Conservation (phyloP, 2,329 filamentous ascomycete genomes). For the Colletotrichum viniferum region DNA sequence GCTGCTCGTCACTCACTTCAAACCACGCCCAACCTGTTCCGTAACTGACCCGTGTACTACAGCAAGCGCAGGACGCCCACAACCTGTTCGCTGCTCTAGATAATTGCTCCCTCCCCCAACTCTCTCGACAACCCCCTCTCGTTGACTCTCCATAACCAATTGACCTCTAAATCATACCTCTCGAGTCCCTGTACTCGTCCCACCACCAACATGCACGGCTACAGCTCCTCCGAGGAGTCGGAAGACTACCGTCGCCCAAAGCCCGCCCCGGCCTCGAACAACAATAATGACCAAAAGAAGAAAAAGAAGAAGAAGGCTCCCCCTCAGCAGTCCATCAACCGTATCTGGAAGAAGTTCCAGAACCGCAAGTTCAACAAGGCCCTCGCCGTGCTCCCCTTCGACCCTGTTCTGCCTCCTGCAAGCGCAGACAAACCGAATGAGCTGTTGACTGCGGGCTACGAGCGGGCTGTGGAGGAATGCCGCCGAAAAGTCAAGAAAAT, state of each 20-base stretch:
- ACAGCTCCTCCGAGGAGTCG: conserved; percentile 55
- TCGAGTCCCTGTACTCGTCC: background rate
- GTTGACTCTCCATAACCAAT: background rate
- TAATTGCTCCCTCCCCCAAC: background rate
- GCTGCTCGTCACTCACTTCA: background rate
- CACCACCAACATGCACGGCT: conserved; percentile 42
- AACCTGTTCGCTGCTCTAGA: background rate
- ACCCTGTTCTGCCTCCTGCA: conserved; percentile 58
- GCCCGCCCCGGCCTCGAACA: conserved; percentile 35
- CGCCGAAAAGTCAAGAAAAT: conserved; percentile 65
- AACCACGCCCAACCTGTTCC: background rate
- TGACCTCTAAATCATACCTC: background rate
- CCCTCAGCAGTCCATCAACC: conserved; percentile 70
- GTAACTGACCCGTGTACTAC: background rate
- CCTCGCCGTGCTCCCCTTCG: conserved; percentile 68
- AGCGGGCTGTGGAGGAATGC: conserved; percentile 68
- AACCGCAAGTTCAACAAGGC: conserved; percentile 68
- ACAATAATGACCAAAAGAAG: conserved; percentile 51
- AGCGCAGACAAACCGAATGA: conserved; percentile 61
- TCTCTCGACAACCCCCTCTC: background rate
- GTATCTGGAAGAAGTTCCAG: conserved; percentile 67
- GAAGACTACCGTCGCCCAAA: conserved; percentile 48
- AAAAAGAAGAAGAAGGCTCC: conserved; percentile 64
- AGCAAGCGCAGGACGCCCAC: background rate
- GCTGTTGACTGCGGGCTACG: conserved; percentile 63